Conservation (phyloP, 768 basidiomycete species). For the Termitomyces sp. region DNA sequence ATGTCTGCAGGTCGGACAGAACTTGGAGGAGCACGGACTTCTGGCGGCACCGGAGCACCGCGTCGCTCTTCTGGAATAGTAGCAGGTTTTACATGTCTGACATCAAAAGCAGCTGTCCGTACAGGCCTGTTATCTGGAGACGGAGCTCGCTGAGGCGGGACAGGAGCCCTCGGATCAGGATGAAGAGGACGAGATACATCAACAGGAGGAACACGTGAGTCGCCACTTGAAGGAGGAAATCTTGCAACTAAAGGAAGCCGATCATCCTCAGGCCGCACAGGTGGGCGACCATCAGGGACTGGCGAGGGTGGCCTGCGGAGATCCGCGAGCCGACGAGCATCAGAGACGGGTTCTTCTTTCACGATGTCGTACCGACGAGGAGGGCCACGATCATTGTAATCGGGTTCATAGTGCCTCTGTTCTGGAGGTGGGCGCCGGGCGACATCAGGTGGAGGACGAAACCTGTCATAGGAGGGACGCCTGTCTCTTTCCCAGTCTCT, state of each 20-base stretch:
- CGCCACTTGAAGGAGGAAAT: conserved; percentile 10
- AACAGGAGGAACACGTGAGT: conserved; percentile 19
- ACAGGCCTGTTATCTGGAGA: conserved; percentile 19
- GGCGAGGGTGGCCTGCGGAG: conserved; percentile 21
- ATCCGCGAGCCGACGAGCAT: conserved; percentile 26
- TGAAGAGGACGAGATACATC: conserved; percentile 21
- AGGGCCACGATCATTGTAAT: conserved; percentile 23
- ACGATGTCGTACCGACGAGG: conserved; percentile 18
- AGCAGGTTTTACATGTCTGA: conserved; percentile 24
- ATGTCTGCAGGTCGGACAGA: conserved; percentile 14
- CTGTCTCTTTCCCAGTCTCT: conserved; percentile 27
- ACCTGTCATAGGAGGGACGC: conserved; percentile 27
- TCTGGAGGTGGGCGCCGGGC: conserved; percentile 39
- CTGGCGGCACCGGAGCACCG: conserved; percentile 1
- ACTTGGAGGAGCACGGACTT: conserved; percentile 9
- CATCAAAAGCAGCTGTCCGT: conserved; percentile 21
- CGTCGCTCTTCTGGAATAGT: conserved; percentile 24
- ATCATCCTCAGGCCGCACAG: conserved; percentile 12
- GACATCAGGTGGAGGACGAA: conserved; percentile 19
- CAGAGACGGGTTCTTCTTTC: conserved; percentile 17
- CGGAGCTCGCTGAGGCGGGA: conserved; percentile 15
- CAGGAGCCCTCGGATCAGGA: conserved; percentile 21
- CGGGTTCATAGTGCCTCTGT: conserved; percentile 42
- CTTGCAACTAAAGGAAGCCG: conserved; percentile 12
- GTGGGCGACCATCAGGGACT: conserved; percentile 10